Percentiles rank a stretch among this genome's conserved stretches.
Evolutionary conservation across 352 stramenopile genomes (phyloP).

Genomic region (Globisporangium orthogonon): DNA sequence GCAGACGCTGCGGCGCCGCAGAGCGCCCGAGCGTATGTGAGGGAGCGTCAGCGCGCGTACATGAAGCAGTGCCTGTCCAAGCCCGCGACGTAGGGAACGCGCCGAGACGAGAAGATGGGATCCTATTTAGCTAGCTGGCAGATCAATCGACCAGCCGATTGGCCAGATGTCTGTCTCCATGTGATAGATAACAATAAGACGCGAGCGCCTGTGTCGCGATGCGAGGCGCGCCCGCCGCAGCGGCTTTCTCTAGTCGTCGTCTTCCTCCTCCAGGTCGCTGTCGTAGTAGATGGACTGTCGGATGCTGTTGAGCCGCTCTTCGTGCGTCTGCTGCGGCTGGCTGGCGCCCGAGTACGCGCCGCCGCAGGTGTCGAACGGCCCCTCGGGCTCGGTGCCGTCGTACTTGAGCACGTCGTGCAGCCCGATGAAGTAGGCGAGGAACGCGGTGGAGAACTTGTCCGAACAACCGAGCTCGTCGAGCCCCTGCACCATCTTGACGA

Average conservation of each 20-base stretch:
- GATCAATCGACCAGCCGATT: background rate
- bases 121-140: slow-evolving; percentile 2
- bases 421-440: slow-evolving; percentile 89
- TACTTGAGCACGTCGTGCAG: slow-evolving; percentile 94
- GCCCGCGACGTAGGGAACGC: background rate
- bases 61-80: slow-evolving; percentile 34
- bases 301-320: slow-evolving; percentile 58
- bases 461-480: slow-evolving; percentile 93
- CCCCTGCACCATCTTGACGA: slow-evolving; percentile 93
- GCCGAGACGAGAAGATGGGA: background rate
- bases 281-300: slow-evolving; percentile 84
- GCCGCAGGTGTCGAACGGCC: slow-evolving; percentile 53
- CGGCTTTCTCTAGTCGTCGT: slow-evolving; percentile 10
- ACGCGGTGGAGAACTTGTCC: slow-evolving; percentile 91
- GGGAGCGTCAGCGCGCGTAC: slow-evolving; percentile 65
- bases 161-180: background rate
- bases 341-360: slow-evolving; percentile 37
- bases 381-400: slow-evolving; percentile 87
- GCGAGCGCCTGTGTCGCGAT: background rate
- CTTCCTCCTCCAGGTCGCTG: slow-evolving; percentile 76
- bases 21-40: slow-evolving; percentile 40
- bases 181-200: background rate
- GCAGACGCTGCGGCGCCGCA: slow-evolving; percentile 1
- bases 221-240: background rate
- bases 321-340: slow-evolving; percentile 40